Conservation (phyloP, 2,329 filamentous ascomycete species). For the Diaporthe eres region DNA sequence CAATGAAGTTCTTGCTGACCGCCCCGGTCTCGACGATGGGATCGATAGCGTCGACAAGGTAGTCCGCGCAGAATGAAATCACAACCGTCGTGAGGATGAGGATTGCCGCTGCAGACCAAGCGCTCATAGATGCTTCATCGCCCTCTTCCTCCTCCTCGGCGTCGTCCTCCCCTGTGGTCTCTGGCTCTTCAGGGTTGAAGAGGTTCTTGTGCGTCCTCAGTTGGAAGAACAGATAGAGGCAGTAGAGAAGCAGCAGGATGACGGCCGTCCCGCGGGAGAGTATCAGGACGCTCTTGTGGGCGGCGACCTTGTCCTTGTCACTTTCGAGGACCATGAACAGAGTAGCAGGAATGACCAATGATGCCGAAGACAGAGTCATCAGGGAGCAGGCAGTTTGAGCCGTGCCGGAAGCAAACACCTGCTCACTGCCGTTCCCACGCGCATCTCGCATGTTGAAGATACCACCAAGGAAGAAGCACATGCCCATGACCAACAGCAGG, state of each 20-base stretch:
- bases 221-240: slow-evolving; percentile 84
- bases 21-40: slow-evolving; percentile 76
- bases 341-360: slow-evolving; percentile 83
- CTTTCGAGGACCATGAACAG: slow-evolving; percentile 40
- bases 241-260: slow-evolving; percentile 81
- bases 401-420: slow-evolving; percentile 81
- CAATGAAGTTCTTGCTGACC: slow-evolving; percentile 86
- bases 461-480: slow-evolving; percentile 84
- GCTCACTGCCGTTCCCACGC: slow-evolving; percentile 73
- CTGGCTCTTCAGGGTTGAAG: slow-evolving; percentile 70
- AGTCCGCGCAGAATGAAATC: slow-evolving; percentile 82
- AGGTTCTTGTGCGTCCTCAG: slow-evolving; percentile 80
- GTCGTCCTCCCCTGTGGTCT: slow-evolving; percentile 46
- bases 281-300: slow-evolving; percentile 70
- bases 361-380: slow-evolving; percentile 82
- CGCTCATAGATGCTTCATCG: slow-evolving; percentile 68
- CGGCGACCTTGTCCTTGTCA: slow-evolving; percentile 56
- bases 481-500: slow-evolving; percentile 86
- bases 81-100: slow-evolving; percentile 78
- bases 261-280: slow-evolving; percentile 83
- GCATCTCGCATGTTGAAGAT: slow-evolving; percentile 71
- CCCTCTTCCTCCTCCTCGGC: slow-evolving; percentile 59
- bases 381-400: slow-evolving; percentile 83
- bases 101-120: slow-evolving; percentile 74
- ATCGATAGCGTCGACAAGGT: slow-evolving; percentile 75